Evolutionary conservation across 2,329 filamentous ascomycete genomes (phyloP).

Genomic region (Monascus ruber): DNA sequence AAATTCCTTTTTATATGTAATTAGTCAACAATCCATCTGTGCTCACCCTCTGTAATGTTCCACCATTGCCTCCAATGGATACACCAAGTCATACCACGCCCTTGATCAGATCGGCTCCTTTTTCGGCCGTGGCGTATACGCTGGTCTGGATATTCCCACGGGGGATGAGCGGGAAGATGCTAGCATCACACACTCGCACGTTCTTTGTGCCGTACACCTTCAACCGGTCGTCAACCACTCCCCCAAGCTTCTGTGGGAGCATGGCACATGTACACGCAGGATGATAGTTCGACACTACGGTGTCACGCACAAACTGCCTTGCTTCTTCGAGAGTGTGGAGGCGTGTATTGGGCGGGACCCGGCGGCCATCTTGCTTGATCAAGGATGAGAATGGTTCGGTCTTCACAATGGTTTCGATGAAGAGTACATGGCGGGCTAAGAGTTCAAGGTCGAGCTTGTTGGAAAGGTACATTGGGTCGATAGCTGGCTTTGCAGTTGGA

Average conservation of each 20-base stretch:
- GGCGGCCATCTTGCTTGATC: not conserved
- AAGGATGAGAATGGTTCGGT: not conserved
- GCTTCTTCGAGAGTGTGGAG: not conserved
- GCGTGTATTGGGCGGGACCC: not conserved
- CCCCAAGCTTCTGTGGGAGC: not conserved
- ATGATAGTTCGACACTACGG: not conserved
- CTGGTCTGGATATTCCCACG: no score
- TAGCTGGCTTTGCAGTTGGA: not conserved
- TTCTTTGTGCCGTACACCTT: no score
- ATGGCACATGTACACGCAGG: not conserved
- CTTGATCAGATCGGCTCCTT: no score
- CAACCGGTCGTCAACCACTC: not conserved
- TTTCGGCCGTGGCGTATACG: no score
- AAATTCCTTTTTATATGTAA: no score
- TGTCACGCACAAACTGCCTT: not conserved
- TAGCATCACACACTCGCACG: no score
- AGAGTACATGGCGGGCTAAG: not conserved
- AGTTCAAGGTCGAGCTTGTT: not conserved
- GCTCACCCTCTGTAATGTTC: no score
- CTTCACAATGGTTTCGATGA: not conserved
- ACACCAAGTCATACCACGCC: no score
- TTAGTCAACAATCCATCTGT: no score
- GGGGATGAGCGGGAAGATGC: no score
- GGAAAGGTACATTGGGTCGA: not conserved
- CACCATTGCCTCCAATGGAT: no score